Percentiles rank a stretch among this genome's conserved stretches.
phyloP scores from a whole-genome alignment of 345 rosid genomes.

The Arabidopsis suecica region DNA sequence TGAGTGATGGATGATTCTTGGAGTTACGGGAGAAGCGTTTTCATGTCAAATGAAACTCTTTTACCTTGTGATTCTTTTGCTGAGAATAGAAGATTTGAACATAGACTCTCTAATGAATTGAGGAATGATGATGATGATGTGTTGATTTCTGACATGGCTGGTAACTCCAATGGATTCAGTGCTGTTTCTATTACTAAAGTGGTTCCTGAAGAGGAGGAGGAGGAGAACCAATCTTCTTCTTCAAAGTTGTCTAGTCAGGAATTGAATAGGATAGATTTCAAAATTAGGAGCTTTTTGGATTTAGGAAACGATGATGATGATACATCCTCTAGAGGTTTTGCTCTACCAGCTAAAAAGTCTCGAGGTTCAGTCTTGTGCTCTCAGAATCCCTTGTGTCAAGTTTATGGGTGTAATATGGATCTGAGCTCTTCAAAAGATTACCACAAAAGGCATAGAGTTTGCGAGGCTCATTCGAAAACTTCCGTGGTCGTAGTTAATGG shows the following conservation, averaged over 20 bases:
- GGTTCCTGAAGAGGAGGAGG: slow-evolving; percentile 37
- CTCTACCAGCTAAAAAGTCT: slow-evolving; percentile 46
- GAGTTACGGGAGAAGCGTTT: slow-evolving; percentile 54
- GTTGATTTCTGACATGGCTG: slow-evolving; percentile 45
- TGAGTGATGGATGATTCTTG: slow-evolving; percentile 63
- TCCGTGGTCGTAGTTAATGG: slow-evolving; percentile 70
- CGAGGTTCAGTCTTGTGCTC: slow-evolving; percentile 42
- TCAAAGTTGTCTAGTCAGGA: slow-evolving; percentile 56
- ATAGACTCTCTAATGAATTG: slow-evolving; percentile 42
- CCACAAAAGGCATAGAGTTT: slow-evolving; percentile 83
- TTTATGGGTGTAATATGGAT: slow-evolving; percentile 75
- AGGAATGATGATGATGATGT: slow-evolving; percentile 34
- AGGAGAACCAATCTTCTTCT: slow-evolving; percentile 51
- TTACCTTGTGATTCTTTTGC: slow-evolving; percentile 48
- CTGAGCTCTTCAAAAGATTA: slow-evolving; percentile 76
- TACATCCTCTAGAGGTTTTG: slow-evolving; percentile 20
- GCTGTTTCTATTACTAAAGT: slow-evolving; percentile 44
- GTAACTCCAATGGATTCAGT: slow-evolving; percentile 45
- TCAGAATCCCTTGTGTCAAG: slow-evolving; percentile 64
- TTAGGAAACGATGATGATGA: slow-evolving; percentile 30
- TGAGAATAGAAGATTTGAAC: slow-evolving; percentile 52
- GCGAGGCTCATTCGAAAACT: slow-evolving; percentile 79
- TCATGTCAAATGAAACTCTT: slow-evolving; percentile 52
- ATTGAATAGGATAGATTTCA: slow-evolving; percentile 67
- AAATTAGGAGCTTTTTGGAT: slow-evolving; percentile 66